Base-by-base conservation (phyloP, 441 rosid genomes). In the Brassica hybrid region DNA sequence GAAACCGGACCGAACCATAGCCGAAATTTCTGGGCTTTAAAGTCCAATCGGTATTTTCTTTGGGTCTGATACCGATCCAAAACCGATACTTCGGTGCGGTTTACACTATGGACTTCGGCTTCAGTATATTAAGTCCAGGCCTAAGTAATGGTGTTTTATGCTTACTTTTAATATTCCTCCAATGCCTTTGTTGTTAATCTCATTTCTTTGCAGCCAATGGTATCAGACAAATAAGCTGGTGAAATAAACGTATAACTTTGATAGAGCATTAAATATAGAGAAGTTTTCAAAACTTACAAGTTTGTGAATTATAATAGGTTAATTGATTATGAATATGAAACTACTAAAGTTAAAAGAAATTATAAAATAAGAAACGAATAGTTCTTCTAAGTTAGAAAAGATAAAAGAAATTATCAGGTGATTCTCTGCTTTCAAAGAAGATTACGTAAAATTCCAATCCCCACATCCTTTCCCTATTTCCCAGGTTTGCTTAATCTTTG, bases 391-490 rank as follows among this genome's bases (percentile, higher is more conserved):
- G 58, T 36, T 54, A 48, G 32, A 34, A 78, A 72, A 78, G 25
- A 18, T 72, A 48, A 78, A 57, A 54, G 43, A 38, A 17, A 2
- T 34, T 18, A 72, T 45, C 81, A 78, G 81, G 81, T 67, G 81
- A 69, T 79, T 69, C 75, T 50, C 56, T 54, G 1, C 71, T 79
- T 69, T 41, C 71, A 68, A 74, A 73, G 74, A 73, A 69, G 64
- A 73, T 78, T 72, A 65, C n/a, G 27, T 73, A 57, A 66, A 65
- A 65, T 64, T 71, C 50, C 62, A 72, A 50, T 59, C 73, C 69
- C 69, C 74, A 52, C 65, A 60, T 61, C 65, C 77, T 78, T 78
- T 78, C 81, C 74, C 78, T 68, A 68, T 67, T 79, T 62, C 81
- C 74, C 59, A 79, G 71, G 67, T 79, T 73, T 79, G 65, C 69